Evolutionary conservation across 306 rosid genomes (phyloP).

Genomic region (Lupinus albus): DNA sequence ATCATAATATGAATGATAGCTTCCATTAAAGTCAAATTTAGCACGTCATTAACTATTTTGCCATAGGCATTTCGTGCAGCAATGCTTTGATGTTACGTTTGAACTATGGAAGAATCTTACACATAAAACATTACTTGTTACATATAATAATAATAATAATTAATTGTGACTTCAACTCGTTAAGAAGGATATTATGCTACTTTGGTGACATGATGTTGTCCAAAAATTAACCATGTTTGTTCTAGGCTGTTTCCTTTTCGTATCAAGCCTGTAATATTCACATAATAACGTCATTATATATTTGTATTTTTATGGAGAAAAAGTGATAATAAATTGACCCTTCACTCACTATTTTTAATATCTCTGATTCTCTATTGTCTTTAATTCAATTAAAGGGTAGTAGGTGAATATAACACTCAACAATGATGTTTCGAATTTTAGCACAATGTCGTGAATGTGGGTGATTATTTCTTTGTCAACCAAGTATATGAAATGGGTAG

Average conservation of each 20-base stretch:
- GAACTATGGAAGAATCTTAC: constrained; percentile 34
- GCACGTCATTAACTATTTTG: constrained; percentile 41
- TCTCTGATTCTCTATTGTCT: constrained; percentile 13
- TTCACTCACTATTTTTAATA: constrained; percentile 6
- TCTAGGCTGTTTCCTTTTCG: constrained; percentile 21
- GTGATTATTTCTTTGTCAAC: background rate
- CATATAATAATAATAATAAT: constrained; percentile 6
- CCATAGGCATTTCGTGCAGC: constrained; percentile 41
- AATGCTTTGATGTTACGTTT: constrained; percentile 41
- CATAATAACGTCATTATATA: background rate
- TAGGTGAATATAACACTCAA: constrained; percentile 32
- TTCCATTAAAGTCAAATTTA: constrained; percentile 32
- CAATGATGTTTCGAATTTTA: constrained; percentile 17
- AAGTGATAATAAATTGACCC: constrained; percentile 38
- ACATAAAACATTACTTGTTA: constrained; percentile 1
- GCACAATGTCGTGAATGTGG: constrained; percentile 34
- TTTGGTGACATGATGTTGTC: constrained; percentile 32
- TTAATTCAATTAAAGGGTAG: constrained; percentile 22
- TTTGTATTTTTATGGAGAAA: constrained; percentile 10
- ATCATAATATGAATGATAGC: constrained; percentile 6
- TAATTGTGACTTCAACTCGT: constrained; percentile 4
- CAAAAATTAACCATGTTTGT: constrained; percentile 9
- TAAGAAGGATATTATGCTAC: constrained; percentile 31
- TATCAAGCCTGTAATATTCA: constrained; percentile 30
- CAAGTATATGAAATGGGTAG: background rate